Evolutionary conservation across 1,139 yeast genomes (phyloP), one percentile per base, ranked within the genome.

Genomic region (Scheffersomyces cryptocercus): DNA sequence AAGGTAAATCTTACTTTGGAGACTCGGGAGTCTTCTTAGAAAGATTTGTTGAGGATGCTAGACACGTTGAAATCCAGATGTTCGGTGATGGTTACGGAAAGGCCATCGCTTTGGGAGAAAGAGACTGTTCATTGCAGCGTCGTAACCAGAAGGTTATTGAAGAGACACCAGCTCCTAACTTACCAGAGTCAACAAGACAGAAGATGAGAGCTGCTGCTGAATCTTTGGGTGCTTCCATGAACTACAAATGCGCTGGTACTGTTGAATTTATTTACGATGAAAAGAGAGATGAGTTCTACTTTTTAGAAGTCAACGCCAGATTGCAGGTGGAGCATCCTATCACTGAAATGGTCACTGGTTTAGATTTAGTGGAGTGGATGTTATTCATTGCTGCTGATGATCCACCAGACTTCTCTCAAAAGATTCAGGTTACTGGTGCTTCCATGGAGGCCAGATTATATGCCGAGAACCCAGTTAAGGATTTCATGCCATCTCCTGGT

Each of bases 291-390:
- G 95, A 86, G 61, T 93, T 90, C 63, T 93, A 91, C 73, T 93
- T 93, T 69, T 74, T 93, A 59, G 99, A 93, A 67, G 97, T 93
- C 56, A 93, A 93, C 64, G 96, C 99, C 9, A 84, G 99, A 65
- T 78, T 93, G 54, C 99, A 93, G 69, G 99, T 93, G 39, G 99
- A 93, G 69, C 98, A 93, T 65, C 98, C 98, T 36, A 85, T 93
- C 55, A 93, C 99, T 28, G 99, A 93, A 69, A 78, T 84, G 82
- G 96, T 88, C 28, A 89, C 97, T 26, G 97, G 97, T 3, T 70
- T 90, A 43, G 99, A 93, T 65, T 75, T 93, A 53, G 98, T 93
- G 24, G 97, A 93, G 67, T 88, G 97, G 97, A 91, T 93, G 98
- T 72, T 93, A 51, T 75, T 76, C 55, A 85, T 91, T 63, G 97